phyloP scores from a whole-genome alignment of 192 early-diverging fungal genomes.

The Oehlia diaphana region DNA sequence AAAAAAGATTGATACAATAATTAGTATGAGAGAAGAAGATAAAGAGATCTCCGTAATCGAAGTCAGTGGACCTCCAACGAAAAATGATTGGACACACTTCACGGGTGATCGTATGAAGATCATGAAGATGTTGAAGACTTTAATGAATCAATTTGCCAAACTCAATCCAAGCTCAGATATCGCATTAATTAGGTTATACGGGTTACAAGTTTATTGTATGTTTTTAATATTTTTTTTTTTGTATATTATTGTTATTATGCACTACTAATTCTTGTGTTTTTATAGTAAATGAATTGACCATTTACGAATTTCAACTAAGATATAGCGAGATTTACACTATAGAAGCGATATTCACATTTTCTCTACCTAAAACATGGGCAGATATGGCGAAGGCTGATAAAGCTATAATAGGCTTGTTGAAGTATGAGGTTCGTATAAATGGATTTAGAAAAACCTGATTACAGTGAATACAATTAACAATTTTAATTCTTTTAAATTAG shows the following conservation, averaged over 20 bases:
- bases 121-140: conserved; percentile 8
- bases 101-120: conserved; percentile 26
- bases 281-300: conserved; percentile 21
- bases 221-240: conserved; percentile 5
- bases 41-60: conserved; percentile 13
- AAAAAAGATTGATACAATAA: conserved; percentile 9
- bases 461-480: neutral
- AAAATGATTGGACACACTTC: conserved; percentile 19
- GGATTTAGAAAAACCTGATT: conserved; percentile 3
- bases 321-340: conserved; percentile 19
- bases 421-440: conserved; percentile 24
- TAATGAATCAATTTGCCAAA: conserved; percentile 20
- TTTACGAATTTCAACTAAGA: conserved; percentile 24
- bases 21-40: conserved; percentile 4
- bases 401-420: conserved; percentile 24
- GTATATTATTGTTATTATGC: conserved; percentile 17
- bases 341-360: conserved; percentile 14
- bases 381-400: conserved; percentile 16
- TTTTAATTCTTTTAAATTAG: conserved; percentile 19
- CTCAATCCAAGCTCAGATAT: conserved; percentile 7
- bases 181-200: conserved; percentile 13
- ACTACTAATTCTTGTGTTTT: conserved; percentile 11
- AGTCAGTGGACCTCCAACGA: conserved; percentile 10
- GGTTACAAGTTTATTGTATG: conserved; percentile 22
- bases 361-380: conserved; percentile 19